These are phyloP conservation scores for Neobulgaria alba DNA, from an alignment of 2,329 filamentous ascomycete genomes.

Conservation along the genomic window DNA sequence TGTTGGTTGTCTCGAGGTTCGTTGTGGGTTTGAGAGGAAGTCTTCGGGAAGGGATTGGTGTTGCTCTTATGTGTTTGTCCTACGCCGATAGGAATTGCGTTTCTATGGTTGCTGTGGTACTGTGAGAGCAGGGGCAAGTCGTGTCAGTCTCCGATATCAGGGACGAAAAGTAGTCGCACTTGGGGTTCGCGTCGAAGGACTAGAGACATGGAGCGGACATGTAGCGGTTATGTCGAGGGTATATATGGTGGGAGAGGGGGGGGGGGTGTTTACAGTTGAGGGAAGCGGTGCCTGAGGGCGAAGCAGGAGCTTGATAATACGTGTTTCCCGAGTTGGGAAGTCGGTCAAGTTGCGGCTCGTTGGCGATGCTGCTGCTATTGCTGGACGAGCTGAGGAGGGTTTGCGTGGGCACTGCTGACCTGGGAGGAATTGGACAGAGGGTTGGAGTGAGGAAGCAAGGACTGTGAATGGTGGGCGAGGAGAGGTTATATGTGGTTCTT, in stretches of 20 bases:
- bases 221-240: slow-evolving; percentile 12
- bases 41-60: slow-evolving; percentile 1
- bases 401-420: too few species aligned
- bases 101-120: slow-evolving; percentile 8
- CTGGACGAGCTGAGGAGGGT: neutral
- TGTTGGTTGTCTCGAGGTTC: neutral
- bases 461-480: neutral
- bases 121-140: slow-evolving; percentile 5
- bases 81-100: neutral
- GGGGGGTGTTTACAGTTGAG: slow-evolving; percentile 14
- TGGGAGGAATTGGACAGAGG: neutral
- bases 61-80: slow-evolving; percentile 11
- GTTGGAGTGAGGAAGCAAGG: neutral
- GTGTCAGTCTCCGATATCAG: slow-evolving; percentile 27
- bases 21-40: neutral
- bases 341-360: neutral
- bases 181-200: slow-evolving; percentile 20
- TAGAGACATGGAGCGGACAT: slow-evolving; percentile 27
- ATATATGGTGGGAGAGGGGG: slow-evolving; percentile 12
- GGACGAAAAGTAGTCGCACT: slow-evolving; percentile 23
- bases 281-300: neutral
- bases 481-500: neutral
- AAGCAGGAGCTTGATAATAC: neutral
- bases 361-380: neutral
- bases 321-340: neutral